Evolutionary conservation across 345 rosid species (phyloP).

Genomic region (Citrus glauca): DNA sequence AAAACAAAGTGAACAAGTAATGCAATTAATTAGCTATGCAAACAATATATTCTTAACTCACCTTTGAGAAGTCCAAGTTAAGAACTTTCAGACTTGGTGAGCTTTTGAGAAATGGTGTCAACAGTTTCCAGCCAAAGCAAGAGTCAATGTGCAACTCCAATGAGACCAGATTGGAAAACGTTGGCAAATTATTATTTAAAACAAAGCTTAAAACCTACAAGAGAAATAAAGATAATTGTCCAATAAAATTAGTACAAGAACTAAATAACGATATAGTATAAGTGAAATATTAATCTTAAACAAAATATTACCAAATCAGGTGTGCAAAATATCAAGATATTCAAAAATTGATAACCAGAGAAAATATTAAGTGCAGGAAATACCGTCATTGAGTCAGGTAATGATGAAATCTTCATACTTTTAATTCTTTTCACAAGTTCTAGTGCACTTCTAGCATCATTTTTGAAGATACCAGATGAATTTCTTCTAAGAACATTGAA

Average conservation of each 20-base stretch:
- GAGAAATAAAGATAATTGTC: background rate
- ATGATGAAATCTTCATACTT: background rate
- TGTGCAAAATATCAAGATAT: too few species aligned
- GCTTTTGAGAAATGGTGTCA: background rate
- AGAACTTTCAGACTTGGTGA: background rate
- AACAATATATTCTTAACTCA: background rate
- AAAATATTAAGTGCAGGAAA: background rate
- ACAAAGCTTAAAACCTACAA: background rate
- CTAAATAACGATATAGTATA: background rate
- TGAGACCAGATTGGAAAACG: background rate
- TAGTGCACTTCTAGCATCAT: background rate
- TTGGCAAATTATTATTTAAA: background rate
- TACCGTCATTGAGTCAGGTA: background rate
- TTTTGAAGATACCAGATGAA: background rate
- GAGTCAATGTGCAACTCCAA: background rate
- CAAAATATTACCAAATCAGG: background rate
- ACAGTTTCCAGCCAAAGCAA: background rate
- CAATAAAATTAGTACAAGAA: too few species aligned
- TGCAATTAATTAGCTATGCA: too few species aligned
- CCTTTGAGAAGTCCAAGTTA: background rate
- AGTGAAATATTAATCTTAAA: background rate
- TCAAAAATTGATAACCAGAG: too few species aligned
- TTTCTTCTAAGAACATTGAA: background rate
- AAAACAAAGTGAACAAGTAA: too few species aligned
- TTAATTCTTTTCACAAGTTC: background rate